These are phyloP conservation scores for Colletotrichum spinosum DNA, from an alignment of 2,329 filamentous ascomycete species.

Conservation along the genomic window DNA sequence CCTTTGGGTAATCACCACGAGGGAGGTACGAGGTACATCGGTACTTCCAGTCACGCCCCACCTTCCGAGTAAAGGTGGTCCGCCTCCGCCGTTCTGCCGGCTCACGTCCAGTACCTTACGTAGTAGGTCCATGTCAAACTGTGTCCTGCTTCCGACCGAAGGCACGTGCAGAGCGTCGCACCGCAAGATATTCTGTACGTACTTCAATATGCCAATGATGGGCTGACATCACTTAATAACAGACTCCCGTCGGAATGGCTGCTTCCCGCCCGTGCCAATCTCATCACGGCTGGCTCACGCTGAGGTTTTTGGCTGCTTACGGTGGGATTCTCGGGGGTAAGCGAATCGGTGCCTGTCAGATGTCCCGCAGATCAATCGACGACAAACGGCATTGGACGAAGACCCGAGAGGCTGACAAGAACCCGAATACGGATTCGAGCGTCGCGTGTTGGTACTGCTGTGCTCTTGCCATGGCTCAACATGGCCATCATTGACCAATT, in stretches of 20 bases:
- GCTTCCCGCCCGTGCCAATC: conserved; percentile 9
- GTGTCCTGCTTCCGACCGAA: no score
- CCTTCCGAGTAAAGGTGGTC: not conserved
- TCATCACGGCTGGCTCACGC: no score
- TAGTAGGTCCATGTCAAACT: no score
- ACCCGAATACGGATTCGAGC: conserved; percentile 23
- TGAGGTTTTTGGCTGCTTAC: not conserved
- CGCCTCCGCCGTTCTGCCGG: no score
- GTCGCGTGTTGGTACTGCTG: not conserved
- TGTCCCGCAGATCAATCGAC: conserved; percentile 13
- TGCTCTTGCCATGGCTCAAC: not conserved
- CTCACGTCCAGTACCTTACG: no score
- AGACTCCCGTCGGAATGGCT: not conserved
- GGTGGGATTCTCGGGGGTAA: not conserved
- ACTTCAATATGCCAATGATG: no score
- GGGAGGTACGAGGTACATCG: not conserved
- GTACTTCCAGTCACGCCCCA: conserved; percentile 1
- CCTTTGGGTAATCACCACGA: conserved; percentile 25
- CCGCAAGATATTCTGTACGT: no score
- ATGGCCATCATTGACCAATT: not conserved
- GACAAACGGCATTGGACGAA: not conserved
- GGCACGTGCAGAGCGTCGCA: no score
- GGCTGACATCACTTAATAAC: no score
- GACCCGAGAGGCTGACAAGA: no score
- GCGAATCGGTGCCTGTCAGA: conserved; percentile 19